Evolutionary conservation across 495 filamentous ascomycete genomes (phyloP).

Genomic region (Aspergillus panamensis): DNA sequence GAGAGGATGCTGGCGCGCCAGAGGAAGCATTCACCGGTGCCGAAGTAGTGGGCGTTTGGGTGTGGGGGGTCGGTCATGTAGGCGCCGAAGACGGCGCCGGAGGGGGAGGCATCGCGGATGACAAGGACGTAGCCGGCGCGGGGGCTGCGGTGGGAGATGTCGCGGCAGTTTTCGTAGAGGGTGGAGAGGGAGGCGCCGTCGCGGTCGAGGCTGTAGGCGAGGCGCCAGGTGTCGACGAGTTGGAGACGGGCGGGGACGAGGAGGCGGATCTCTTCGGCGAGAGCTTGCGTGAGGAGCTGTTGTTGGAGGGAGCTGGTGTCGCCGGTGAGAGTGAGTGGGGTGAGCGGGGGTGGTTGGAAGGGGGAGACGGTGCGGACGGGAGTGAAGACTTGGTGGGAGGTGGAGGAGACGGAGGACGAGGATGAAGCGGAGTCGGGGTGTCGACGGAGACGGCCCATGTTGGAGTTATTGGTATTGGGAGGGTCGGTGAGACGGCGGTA

Average conservation of each 20-base stretch:
- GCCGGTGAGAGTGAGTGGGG: conserved; percentile 48
- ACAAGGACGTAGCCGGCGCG: conserved; percentile 84
- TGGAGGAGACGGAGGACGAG: conserved; percentile 26
- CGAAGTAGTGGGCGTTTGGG: conserved; percentile 80
- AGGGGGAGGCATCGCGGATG: conserved; percentile 62
- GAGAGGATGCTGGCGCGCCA: conserved; percentile 75
- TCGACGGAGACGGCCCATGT: conserved; percentile 20
- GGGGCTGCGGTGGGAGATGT: conserved; percentile 56
- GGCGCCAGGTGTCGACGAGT: conserved; percentile 78
- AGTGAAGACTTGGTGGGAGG: conserved; percentile 41
- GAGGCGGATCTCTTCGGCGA: conserved; percentile 92
- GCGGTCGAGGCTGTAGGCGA: conserved; percentile 89
- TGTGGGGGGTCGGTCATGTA: conserved; percentile 87
- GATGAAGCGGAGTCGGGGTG: conserved; percentile 21
- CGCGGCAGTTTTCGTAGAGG: conserved; percentile 72
- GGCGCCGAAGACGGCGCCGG: conserved; percentile 76
- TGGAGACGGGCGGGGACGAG: conserved; percentile 83
- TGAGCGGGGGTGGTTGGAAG: conserved; percentile 59
- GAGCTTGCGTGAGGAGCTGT: conserved; percentile 59
- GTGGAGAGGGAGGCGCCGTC: conserved; percentile 85
- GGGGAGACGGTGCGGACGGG: conserved; percentile 53
- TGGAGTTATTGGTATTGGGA: conserved; percentile 21
- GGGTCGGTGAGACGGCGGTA: conserved; percentile 53
- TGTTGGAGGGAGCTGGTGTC: conserved; percentile 35
- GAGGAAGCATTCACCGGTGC: conserved; percentile 96